These are phyloP conservation scores for Papiliotrema fonsecae DNA, from an alignment of 1,284 basidiomycete species.

Conservation along the genomic window DNA sequence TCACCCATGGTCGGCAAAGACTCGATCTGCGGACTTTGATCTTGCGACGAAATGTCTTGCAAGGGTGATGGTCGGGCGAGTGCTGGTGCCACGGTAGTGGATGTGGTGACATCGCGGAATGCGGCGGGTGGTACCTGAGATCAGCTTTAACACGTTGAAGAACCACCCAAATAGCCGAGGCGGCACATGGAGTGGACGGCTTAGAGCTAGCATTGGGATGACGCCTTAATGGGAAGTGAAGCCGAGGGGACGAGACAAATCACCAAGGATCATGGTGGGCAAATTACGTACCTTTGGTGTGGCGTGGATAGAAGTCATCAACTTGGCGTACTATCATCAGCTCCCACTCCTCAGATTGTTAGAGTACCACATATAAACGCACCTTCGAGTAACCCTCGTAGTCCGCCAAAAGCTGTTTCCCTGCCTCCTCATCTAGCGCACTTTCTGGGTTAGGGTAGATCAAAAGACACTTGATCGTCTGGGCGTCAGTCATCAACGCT, in stretches of 20 bases:
- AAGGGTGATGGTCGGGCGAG: conserved; percentile 25
- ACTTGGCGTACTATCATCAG: conserved; percentile 23
- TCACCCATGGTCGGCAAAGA: conserved; percentile 7
- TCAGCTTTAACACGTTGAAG: conserved; percentile 7
- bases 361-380: conserved; percentile 3
- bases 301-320: conserved; percentile 42
- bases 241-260: background rate
- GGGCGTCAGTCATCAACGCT: background rate
- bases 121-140: conserved; percentile 25
- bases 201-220: background rate
- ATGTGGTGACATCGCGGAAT: conserved; percentile 20
- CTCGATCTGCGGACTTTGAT: conserved; percentile 28
- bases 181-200: background rate
- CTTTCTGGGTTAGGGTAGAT: conserved; percentile 96
- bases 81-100: conserved; percentile 1
- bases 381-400: conserved; percentile 74
- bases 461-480: conserved; percentile 85
- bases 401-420: conserved; percentile 81
- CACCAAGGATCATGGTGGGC: no score
- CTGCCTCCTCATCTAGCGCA: conserved; percentile 89
- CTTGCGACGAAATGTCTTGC: conserved; percentile 27
- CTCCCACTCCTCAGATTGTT: background rate
- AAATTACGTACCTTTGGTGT: conserved; percentile 39
- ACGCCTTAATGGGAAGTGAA: background rate
- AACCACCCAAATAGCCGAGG: conserved; percentile 2